Conservation (phyloP, 306 rosid genomes). For the Astragalus glycyphyllos region DNA sequence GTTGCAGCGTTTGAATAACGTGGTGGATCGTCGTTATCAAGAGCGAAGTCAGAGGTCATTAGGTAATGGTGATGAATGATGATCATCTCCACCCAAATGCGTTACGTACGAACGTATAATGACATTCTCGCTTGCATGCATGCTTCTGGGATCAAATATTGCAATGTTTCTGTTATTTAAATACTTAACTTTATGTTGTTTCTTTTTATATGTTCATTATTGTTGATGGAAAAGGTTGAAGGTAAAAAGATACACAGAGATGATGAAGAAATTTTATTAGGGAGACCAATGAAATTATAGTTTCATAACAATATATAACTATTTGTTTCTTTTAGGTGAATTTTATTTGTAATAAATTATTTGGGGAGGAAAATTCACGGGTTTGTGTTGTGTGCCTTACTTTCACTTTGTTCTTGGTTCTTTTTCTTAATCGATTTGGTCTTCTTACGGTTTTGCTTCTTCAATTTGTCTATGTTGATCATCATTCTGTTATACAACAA, state of each 20-base stretch:
- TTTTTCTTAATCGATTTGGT: no score
- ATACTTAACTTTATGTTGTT: not conserved
- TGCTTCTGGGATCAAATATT: not conserved
- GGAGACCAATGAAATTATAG: constrained; percentile 4
- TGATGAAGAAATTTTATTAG: constrained; percentile 6
- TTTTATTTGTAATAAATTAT: constrained; percentile 1
- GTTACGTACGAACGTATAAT: no score
- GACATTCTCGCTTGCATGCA: not conserved
- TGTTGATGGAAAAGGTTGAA: not conserved
- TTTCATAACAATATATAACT: no score
- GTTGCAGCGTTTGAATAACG: constrained; percentile 54
- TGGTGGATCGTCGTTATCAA: constrained; percentile 32
- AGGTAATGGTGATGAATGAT: constrained; percentile 30
- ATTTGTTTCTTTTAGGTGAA: constrained; percentile 14
- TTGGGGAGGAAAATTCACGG: not conserved
- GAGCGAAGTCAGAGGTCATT: constrained; percentile 60
- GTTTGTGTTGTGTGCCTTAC: not conserved
- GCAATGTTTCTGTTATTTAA: not conserved
- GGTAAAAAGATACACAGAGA: not conserved
- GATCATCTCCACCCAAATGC: not conserved
- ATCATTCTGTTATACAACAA: no score
- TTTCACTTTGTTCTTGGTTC: no score
- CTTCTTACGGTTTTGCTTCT: not conserved
- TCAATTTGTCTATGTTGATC: no score
- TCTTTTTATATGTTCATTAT: not conserved